Evolutionary conservation across 2,329 filamentous ascomycete genomes (phyloP), one percentile per base, ranked within the genome.

Genomic region (Fusarium sp.): DNA sequence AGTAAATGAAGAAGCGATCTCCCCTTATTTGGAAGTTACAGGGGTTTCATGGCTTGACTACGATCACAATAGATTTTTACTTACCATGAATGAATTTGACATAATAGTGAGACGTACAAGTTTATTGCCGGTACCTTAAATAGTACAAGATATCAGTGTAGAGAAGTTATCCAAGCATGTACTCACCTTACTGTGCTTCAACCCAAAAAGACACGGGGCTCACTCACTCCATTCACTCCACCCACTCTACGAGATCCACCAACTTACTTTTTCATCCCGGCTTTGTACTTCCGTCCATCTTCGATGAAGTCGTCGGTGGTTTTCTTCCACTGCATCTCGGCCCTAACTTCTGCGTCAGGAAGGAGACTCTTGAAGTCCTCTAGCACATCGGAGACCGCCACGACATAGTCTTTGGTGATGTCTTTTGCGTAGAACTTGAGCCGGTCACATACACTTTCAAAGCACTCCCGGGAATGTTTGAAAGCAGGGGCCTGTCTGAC

Each of bases 1-100:
- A 60, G 43, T 54, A 65, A 50, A 70, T 66, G 62, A 72, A 67
- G 54, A 68, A 67, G 56, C 61, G 45, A 41, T 50, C 46, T 39
- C 52, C 28, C 61, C 26, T 22, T 30, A 19, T 20, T 41, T 17
- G 6, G 13, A 7, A 28, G 20, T 44, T 11, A 20, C 8, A 41
- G 6, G 15, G 37, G n/a, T 4, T 33, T 5, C 6, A 14, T 30
- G 4, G 39, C 3, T 28, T 11, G 24, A 15, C n/a, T 43, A 37
- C 4, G 9, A 30, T 24, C 32, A 33, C 33, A 24, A 24, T 22
- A 33, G 19, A 47, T 10, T 5, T n/a, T 63, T 20, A 35, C 39
- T 32, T 47, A 24, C 20, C 22, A 13, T 30, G 1, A 15, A 37
- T 1, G 17, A 10, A 37, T 11, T 0, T 20, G 26, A 40, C 5